Evolutionary conservation across 306 rosid genomes (phyloP).

Genomic region (Corylus americana): DNA sequence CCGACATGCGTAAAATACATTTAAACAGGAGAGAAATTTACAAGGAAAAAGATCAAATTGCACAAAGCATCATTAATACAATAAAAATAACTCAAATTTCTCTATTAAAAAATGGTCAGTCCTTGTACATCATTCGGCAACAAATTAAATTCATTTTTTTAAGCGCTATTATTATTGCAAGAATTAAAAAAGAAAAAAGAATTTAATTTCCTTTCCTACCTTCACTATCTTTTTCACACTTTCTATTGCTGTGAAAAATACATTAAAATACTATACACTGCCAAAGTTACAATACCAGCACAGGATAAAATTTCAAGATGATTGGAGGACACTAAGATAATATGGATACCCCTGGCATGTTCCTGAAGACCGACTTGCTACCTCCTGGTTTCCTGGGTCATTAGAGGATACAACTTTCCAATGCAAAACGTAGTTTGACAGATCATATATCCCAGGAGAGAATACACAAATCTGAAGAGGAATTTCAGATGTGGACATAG

Average conservation of each 20-base stretch:
- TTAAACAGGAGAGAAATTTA: neutral
- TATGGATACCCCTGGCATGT: slow-evolving; percentile 81
- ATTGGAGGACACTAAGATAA: slow-evolving; percentile 76
- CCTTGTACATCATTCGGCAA: neutral
- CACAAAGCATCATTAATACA: neutral
- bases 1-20: neutral
- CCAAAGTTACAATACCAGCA: slow-evolving; percentile 27
- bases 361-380: slow-evolving; percentile 47
- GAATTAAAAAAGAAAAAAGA: slow-evolving; percentile 34
- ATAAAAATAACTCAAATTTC: neutral
- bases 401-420: slow-evolving; percentile 59
- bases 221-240: slow-evolving; percentile 28
- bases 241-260: slow-evolving; percentile 42
- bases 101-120: neutral
- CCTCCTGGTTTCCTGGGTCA: slow-evolving; percentile 35
- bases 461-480: slow-evolving; percentile 88
- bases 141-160: neutral
- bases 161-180: slow-evolving; percentile 30
- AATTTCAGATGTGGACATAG: slow-evolving; percentile 59
- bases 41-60: neutral
- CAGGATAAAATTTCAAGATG: slow-evolving; percentile 38
- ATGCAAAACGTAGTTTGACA: slow-evolving; percentile 73
- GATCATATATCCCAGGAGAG: slow-evolving; percentile 79
- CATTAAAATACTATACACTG: slow-evolving; percentile 41
- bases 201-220: slow-evolving; percentile 28